Evolutionary conservation across 2,329 filamentous ascomycete genomes (phyloP).

Genomic region (Nemania serpens): DNA sequence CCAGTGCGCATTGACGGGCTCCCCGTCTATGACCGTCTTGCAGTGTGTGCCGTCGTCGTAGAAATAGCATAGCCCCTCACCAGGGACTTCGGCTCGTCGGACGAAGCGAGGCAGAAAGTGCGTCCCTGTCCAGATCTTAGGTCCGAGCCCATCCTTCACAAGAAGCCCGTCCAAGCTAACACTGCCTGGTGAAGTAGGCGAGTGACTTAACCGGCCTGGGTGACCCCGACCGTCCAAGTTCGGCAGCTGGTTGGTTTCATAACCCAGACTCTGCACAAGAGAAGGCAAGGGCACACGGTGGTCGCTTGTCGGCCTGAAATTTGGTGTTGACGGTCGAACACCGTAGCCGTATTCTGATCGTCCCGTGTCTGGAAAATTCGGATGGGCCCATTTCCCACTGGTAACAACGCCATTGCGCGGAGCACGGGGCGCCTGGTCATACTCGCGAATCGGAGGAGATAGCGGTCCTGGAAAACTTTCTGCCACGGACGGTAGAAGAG

Average conservation of each 20-base stretch:
- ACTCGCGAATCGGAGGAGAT: conserved; percentile 51
- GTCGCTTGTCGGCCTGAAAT: conserved; percentile 36
- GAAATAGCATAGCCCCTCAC: conserved; percentile 81
- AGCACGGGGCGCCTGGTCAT: conserved; percentile 39
- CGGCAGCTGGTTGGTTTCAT: conserved; percentile 32
- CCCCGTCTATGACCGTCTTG: conserved; percentile 82
- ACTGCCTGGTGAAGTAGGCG: conserved; percentile 39
- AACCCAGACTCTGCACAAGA: conserved; percentile 32
- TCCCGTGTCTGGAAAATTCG: conserved; percentile 50
- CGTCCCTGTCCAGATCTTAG: conserved; percentile 72
- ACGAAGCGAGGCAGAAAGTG: conserved; percentile 71
- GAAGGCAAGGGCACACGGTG: conserved; percentile 36
- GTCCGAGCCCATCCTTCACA: conserved; percentile 64
- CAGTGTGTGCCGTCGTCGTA: conserved; percentile 85
- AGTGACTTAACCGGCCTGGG: conserved; percentile 33
- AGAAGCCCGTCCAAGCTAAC: conserved; percentile 50
- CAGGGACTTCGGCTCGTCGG: conserved; percentile 68
- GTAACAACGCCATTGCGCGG: conserved; percentile 31
- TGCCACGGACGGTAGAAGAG: conserved; percentile 39
- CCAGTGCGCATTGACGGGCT: conserved; percentile 88
- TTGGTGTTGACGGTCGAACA: conserved; percentile 47
- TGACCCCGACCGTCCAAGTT: conserved; percentile 38
- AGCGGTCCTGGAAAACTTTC: conserved; percentile 49
- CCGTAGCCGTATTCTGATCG: conserved; percentile 53
- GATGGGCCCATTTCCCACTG: conserved; percentile 45